Percentiles rank a stretch among this genome's conserved stretches.
Conservation (phyloP, 1,284 basidiomycete species). For the Cystobasidiaceae sp. region DNA sequence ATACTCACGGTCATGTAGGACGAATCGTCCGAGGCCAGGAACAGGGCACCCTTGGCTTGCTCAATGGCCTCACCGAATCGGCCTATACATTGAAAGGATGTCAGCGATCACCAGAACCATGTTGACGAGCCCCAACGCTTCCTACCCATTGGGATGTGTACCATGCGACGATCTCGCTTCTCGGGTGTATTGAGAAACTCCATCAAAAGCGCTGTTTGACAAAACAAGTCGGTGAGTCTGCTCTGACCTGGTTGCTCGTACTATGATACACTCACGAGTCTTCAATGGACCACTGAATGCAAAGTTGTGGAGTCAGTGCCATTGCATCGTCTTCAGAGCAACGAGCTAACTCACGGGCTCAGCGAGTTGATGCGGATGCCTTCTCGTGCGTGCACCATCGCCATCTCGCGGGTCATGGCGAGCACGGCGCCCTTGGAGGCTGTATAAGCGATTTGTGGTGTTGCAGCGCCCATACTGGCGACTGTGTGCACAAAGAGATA, state of each 20-base stretch:
- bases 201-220: conserved; percentile 74
- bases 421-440: conserved; percentile 88
- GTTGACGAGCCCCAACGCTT: conserved; percentile 45
- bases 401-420: conserved; percentile 94
- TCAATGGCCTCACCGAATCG: conserved; percentile 95
- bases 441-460: conserved; percentile 52
- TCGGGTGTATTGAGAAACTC: conserved; percentile 96
- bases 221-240: background rate
- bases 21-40: conserved; percentile 51
- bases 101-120: background rate
- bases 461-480: conserved; percentile 25
- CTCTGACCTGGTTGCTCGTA: background rate
- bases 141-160: conserved; percentile 91
- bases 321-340: background rate
- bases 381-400: conserved; percentile 94
- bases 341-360: conserved; percentile 69
- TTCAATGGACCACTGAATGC: conserved; percentile 72
- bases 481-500: conserved; percentile 26
- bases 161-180: conserved; percentile 81
- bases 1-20: conserved; percentile 51
- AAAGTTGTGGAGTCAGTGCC: background rate
- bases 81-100: conserved; percentile 49
- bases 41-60: conserved; percentile 69
- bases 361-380: conserved; percentile 91
- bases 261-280: conserved; percentile 60